Conservation (phyloP, 129 eudicot species). For the Centrapalus pauciflorus region DNA sequence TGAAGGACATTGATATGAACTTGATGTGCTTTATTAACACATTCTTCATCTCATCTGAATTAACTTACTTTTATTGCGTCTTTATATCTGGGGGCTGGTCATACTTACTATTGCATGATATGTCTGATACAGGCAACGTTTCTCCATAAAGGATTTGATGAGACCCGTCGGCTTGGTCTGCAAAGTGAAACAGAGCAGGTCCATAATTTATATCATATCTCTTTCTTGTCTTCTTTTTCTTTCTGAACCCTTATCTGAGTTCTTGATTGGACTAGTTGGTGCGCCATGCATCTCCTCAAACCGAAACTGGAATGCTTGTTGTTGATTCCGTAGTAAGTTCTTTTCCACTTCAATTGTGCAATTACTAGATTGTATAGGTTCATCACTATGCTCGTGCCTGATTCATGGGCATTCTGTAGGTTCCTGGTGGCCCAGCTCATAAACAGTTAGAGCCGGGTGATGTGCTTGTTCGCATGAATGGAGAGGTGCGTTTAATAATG, state of each 20-base stretch:
- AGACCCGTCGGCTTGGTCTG: slow-evolving; percentile 92
- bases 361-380: slow-evolving; percentile 8
- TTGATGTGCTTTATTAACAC: background rate
- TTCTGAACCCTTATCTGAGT: slow-evolving; percentile 9
- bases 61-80: background rate
- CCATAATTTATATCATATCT: background rate
- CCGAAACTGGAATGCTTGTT: slow-evolving; percentile 99
- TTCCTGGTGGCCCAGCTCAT: slow-evolving; percentile 96
- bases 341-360: background rate
- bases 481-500: slow-evolving; percentile 44
- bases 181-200: slow-evolving; percentile 85
- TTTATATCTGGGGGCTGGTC: background rate
- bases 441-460: slow-evolving; percentile 88
- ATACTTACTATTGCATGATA: slow-evolving; percentile 8
- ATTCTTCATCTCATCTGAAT: background rate
- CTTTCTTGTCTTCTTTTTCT: background rate
- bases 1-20: background rate
- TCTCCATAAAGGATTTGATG: slow-evolving; percentile 95
- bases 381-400: background rate
- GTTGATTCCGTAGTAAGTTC: slow-evolving; percentile 85
- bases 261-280: slow-evolving; percentile 54
- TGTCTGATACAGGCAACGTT: slow-evolving; percentile 61
- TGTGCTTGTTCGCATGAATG: slow-evolving; percentile 74
- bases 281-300: slow-evolving; percentile 81
- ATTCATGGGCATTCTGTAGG: slow-evolving; percentile 44